Evolutionary conservation across 192 early-diverging fungal genomes (phyloP).

Genomic region (Lobosporangium transversale): DNA sequence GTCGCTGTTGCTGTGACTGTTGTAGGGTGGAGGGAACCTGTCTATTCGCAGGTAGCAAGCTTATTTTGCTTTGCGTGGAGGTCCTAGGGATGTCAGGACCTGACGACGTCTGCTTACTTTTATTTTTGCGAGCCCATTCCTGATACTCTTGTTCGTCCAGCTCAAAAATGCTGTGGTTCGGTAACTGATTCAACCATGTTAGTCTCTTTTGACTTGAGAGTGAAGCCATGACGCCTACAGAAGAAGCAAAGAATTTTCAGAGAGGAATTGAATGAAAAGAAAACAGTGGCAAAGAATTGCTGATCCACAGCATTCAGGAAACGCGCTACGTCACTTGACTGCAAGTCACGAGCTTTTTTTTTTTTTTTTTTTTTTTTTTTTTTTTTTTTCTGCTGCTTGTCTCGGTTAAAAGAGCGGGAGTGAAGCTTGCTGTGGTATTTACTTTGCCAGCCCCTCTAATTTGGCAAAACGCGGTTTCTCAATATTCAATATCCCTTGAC

Average conservation of each 20-base stretch:
- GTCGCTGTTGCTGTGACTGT: not conserved
- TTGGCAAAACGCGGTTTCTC: too few relatives aligned
- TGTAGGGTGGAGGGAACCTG: not conserved
- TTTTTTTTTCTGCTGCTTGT: too few relatives aligned
- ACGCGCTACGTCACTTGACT: too few relatives aligned
- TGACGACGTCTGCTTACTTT: not conserved
- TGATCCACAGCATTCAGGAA: too few relatives aligned
- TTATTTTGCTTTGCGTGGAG: not conserved
- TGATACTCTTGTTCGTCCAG: conserved; percentile 48
- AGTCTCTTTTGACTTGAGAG: not conserved
- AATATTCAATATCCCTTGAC: too few relatives aligned
- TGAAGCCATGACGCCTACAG: conserved; percentile 4
- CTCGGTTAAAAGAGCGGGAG: too few relatives aligned
- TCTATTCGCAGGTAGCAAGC: not conserved
- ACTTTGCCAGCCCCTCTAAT: too few relatives aligned
- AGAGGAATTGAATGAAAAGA: too few relatives aligned
- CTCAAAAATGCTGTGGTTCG: conserved; percentile 45
- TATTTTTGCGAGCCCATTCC: conserved; percentile 34
- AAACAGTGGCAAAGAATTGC: too few relatives aligned
- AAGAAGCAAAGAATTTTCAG: not conserved
- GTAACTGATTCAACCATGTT: conserved; percentile 52
- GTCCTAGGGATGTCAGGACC: not conserved
- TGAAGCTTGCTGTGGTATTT: too few relatives aligned
- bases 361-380: too few relatives aligned
- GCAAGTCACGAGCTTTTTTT: too few relatives aligned